Evolutionary conservation across 441 rosid genomes (phyloP).

Genomic region (Pelargonium australe): DNA sequence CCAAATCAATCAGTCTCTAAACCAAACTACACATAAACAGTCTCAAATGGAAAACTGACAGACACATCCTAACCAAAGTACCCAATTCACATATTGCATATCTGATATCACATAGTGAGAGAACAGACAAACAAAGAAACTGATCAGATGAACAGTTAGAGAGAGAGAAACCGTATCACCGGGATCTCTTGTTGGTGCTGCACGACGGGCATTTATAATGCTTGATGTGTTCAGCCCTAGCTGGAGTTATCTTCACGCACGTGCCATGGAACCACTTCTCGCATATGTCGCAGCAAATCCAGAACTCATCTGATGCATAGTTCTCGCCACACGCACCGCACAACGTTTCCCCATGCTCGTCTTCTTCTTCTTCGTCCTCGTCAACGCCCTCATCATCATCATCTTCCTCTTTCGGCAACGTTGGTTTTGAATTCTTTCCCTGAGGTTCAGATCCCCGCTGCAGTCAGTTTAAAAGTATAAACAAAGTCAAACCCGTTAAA

Average conservation of each 20-base stretch:
- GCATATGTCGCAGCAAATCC: slow-evolving; percentile 89
- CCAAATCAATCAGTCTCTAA: no score
- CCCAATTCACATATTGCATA: no score
- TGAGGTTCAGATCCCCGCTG: slow-evolving; percentile 48
- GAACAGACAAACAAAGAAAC: no score
- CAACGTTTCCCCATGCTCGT: slow-evolving; percentile 74
- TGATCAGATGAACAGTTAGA: neutral
- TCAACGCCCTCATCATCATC: slow-evolving; percentile 61
- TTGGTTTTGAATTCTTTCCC: slow-evolving; percentile 42
- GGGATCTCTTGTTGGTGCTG: slow-evolving; percentile 72
- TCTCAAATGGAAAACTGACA: no score
- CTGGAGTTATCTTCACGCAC: slow-evolving; percentile 98
- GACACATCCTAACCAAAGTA: no score
- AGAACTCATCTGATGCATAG: slow-evolving; percentile 78
- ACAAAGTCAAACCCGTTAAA: neutral
- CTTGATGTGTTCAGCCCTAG: slow-evolving; percentile 92
- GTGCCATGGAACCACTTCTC: slow-evolving; percentile 96
- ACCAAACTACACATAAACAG: no score
- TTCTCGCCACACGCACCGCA: slow-evolving; percentile 94
- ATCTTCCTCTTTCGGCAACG: slow-evolving; percentile 54
- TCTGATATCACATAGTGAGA: no score
- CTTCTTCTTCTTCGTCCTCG: slow-evolving; percentile 56
- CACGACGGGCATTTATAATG: slow-evolving; percentile 72
- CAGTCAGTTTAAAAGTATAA: slow-evolving; percentile 30
- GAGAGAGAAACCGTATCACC: slow-evolving; percentile 13